These are phyloP conservation scores for Debaryomyces subglobosus DNA, from an alignment of 1,139 yeast species.

Conservation along the genomic window DNA sequence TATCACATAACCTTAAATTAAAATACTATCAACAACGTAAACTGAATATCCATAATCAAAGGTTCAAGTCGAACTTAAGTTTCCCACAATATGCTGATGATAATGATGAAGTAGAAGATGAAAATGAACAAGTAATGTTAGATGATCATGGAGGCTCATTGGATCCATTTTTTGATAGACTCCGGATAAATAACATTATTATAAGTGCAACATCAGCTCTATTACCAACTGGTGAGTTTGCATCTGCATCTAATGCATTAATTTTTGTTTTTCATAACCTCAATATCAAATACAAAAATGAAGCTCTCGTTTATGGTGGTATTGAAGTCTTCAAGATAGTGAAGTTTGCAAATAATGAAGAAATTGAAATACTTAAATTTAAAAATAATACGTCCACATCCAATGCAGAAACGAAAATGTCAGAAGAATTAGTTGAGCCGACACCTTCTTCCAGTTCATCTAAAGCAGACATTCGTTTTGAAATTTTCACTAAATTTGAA, in stretches of 20 bases:
- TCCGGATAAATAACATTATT: slow-evolving; percentile 36
- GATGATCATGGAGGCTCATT: not conserved
- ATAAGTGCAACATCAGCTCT: slow-evolving; percentile 53
- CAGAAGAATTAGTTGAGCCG: not conserved
- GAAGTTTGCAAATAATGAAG: slow-evolving; percentile 20
- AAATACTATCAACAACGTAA: slow-evolving; percentile 35
- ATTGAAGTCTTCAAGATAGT: slow-evolving; percentile 34
- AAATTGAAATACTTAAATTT: slow-evolving; percentile 23
- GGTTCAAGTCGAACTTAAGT: slow-evolving; percentile 14
- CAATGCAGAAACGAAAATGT: not conserved
- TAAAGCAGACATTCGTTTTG: slow-evolving; percentile 57
- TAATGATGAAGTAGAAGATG: slow-evolving; percentile 16
- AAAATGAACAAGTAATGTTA: slow-evolving; percentile 6
- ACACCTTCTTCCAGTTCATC: slow-evolving; percentile 12
- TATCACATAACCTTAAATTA: slow-evolving; percentile 35
- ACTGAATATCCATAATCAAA: slow-evolving; percentile 15
- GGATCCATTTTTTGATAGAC: slow-evolving; percentile 30
- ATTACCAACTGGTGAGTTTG: slow-evolving; percentile 39
- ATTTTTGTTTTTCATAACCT: slow-evolving; percentile 33
- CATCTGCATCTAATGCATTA: slow-evolving; percentile 28
- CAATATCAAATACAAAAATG: slow-evolving; percentile 46
- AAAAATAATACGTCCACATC: slow-evolving; percentile 12
- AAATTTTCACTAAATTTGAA: slow-evolving; percentile 38
- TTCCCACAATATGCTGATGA: slow-evolving; percentile 38
- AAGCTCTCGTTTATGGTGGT: slow-evolving; percentile 50